Percentiles rank a stretch among this genome's conserved stretches.
Evolutionary conservation across 805 yeast genomes (phyloP).

Genomic region (Isabelozyma gotoi): DNA sequence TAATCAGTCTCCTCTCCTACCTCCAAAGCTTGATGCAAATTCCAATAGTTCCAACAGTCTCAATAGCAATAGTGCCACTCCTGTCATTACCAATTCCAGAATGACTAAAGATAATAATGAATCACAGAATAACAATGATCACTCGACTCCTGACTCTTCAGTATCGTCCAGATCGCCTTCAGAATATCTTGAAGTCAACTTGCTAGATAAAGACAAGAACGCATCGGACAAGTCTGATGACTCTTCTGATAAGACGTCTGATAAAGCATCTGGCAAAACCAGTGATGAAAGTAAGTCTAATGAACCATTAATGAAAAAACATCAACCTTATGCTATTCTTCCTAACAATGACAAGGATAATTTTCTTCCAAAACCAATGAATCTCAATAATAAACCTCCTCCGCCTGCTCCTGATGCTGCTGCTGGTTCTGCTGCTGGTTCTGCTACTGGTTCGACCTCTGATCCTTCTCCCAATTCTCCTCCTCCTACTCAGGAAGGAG

Average conservation of each 20-base stretch:
- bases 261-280: not conserved
- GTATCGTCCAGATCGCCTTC: constrained; percentile 1
- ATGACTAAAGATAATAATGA: not conserved
- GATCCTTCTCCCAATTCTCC: not conserved
- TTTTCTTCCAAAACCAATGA: not conserved
- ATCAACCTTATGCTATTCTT: not conserved
- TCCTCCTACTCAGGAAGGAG: not conserved
- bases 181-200: not conserved
- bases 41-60: no score
- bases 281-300: not conserved
- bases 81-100: not conserved
- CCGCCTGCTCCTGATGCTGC: not conserved
- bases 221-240: not conserved
- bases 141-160: constrained; percentile 1
- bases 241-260: not conserved
- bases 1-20: no score
- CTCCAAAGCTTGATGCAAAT: no score
- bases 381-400: no score
- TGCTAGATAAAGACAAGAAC: not conserved
- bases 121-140: not conserved
- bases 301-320: not conserved
- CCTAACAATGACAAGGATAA: not conserved
- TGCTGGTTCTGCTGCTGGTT: not conserved
- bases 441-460: not conserved
- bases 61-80: not conserved